Conservation (phyloP, 1,284 basidiomycete genomes). For the Abortiporus biennis region DNA sequence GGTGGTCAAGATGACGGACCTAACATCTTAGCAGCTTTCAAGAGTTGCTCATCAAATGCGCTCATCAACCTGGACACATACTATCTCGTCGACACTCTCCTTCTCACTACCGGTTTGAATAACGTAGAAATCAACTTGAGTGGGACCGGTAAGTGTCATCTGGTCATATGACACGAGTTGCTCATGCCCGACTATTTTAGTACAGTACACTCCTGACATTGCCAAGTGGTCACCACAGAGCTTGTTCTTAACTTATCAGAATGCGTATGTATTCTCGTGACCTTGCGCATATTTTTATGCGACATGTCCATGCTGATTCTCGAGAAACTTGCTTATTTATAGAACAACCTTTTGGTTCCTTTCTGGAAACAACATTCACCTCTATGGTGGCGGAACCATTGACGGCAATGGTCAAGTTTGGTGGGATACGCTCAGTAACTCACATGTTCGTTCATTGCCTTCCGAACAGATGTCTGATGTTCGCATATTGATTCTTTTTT, state of each 20-base stretch:
- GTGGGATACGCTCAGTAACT: slow-evolving; percentile 28
- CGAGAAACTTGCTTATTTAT: slow-evolving; percentile 1
- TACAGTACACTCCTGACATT: slow-evolving; percentile 37
- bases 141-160: slow-evolving; percentile 23
- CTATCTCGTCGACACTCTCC: slow-evolving; percentile 35
- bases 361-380: slow-evolving; percentile 36
- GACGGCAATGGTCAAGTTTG: slow-evolving; percentile 35
- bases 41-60: slow-evolving; percentile 23
- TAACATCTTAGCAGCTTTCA: slow-evolving; percentile 27
- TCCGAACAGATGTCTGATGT: neutral
- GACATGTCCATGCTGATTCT: neutral
- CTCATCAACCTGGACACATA: slow-evolving; percentile 28
- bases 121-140: slow-evolving; percentile 35
- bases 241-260: slow-evolving; percentile 35
- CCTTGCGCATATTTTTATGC: neutral
- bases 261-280: slow-evolving; percentile 24
- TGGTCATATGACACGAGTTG: neutral
- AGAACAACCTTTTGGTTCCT: slow-evolving; percentile 43
- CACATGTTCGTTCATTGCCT: slow-evolving; percentile 20
- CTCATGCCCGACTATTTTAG: slow-evolving; percentile 13
- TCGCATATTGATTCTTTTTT: slow-evolving; percentile 4
- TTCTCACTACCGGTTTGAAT: slow-evolving; percentile 30
- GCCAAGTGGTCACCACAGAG: slow-evolving; percentile 39
- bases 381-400: slow-evolving; percentile 36
- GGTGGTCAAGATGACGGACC: slow-evolving; percentile 32